Evolutionary conservation across 805 yeast species (phyloP), one percentile per base, ranked within the genome.

Genomic region (Ogataea paraovalis): DNA sequence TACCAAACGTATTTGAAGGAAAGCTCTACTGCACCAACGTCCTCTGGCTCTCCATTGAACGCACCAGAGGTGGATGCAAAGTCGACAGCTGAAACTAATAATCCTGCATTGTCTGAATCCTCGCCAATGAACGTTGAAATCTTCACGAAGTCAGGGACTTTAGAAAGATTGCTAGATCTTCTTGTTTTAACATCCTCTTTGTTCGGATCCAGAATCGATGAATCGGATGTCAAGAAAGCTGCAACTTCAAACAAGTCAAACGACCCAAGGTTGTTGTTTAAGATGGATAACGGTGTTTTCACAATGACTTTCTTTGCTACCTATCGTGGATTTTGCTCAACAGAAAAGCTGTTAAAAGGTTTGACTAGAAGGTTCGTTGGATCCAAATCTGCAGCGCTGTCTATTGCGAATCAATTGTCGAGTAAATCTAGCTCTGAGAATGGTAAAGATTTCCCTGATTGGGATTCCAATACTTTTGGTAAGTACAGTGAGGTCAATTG

Each of bases 131-230:
- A 57, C 25, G 56, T 58, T 37, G 65, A 61, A 37, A 59, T 67
- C 19, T 49, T 62, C 10, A 56, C 68, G 23, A 83, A 82, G 56
- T 78, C 87, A 3, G 94, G 94, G 1, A 75, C 87, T 1, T 66
- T 88, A 47, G 94, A 87, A 39, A 80, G 82, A 55, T 73, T 92
- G 56, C 74, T 90, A 46, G 97, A 92, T 64, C 74, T 91, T 20
- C 67, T 92, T 44, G 89, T 92, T 4, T 73, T 78, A 62, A 92
- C 86, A 19, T 83, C 78, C 36, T 78, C 76, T 55, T 80, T 78
- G 46, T 89, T 80, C 60, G 70, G 71, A 2, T 57, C 68, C 3
- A 62, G 60, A 34, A 73, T 79, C 9, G 67, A 67, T 30, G 65
- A 69, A 20, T 62, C 61, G 9, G 82, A 79, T 54, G 58, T 77